These are phyloP conservation scores for Alternaria arbusti DNA, from an alignment of 2,329 filamentous ascomycete species.

Conservation along the genomic window DNA sequence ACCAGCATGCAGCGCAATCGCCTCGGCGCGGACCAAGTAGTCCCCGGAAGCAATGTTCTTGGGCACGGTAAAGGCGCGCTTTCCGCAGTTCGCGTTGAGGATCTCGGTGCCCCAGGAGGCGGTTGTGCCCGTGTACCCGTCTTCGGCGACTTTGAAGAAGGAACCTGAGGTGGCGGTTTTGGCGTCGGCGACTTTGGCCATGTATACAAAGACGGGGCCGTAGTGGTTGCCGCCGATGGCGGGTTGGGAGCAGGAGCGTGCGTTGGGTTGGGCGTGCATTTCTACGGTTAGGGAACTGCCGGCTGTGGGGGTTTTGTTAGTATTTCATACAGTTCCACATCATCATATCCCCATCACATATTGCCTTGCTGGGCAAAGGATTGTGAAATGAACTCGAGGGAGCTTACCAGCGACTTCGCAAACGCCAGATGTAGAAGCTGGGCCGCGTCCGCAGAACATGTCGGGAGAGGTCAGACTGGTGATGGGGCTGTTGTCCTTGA, in stretches of 20 bases:
- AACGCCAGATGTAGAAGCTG: constrained; percentile 29
- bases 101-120: constrained; percentile 48
- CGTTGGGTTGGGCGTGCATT: constrained; percentile 46
- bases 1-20: constrained; percentile 44
- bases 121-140: constrained; percentile 45
- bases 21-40: constrained; percentile 46
- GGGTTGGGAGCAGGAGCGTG: constrained; percentile 38
- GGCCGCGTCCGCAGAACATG: constrained; percentile 47
- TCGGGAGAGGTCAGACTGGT: constrained; percentile 35
- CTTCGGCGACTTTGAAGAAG: constrained; percentile 49
- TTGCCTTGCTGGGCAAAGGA: no score
- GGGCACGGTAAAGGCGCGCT: constrained; percentile 45
- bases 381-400: no score
- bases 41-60: constrained; percentile 41
- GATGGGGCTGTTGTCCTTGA: constrained; percentile 47
- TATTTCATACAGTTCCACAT: not conserved
- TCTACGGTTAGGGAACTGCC: constrained; percentile 45
- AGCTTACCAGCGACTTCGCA: constrained; percentile 45
- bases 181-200: constrained; percentile 48
- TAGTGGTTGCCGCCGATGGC: constrained; percentile 49
- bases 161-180: constrained; percentile 38
- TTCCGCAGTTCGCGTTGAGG: constrained; percentile 49
- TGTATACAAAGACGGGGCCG: constrained; percentile 47
- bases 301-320: constrained; percentile 31
- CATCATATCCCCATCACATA: no score